Conservation (phyloP, 2,329 filamentous ascomycete species). For the Colletotrichum godetiae region DNA sequence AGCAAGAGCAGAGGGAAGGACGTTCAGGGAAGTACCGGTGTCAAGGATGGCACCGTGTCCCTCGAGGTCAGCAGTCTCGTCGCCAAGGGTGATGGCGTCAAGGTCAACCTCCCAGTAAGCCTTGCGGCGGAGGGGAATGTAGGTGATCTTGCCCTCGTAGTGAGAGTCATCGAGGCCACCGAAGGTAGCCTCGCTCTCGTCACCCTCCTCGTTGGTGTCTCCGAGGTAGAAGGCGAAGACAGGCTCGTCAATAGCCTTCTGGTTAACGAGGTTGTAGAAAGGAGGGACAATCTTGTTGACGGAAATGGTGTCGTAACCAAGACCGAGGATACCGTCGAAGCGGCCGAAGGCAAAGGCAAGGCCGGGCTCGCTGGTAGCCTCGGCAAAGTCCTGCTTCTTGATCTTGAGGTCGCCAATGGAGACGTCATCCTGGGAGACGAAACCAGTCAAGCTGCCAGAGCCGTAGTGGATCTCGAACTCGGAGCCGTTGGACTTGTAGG, state of each 20-base stretch:
- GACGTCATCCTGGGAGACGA: slow-evolving; percentile 89
- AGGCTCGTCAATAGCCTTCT: slow-evolving; percentile 88
- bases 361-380: slow-evolving; percentile 95
- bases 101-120: slow-evolving; percentile 99
- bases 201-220: slow-evolving; percentile 73
- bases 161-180: slow-evolving; percentile 88
- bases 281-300: slow-evolving; percentile 95
- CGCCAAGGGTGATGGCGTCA: slow-evolving; percentile 89
- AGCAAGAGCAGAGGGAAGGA: slow-evolving; percentile 88
- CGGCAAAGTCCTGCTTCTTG: slow-evolving; percentile 92
- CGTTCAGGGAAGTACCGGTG: slow-evolving; percentile 97
- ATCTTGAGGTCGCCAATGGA: slow-evolving; percentile 90
- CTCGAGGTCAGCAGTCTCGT: slow-evolving; percentile 88
- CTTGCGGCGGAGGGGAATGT: slow-evolving; percentile 96
- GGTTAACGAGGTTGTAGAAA: slow-evolving; percentile 95
- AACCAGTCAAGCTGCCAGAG: slow-evolving; percentile 92
- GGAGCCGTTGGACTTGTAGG: slow-evolving; percentile 93
- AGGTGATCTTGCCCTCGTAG: slow-evolving; percentile 86
- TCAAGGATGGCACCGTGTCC: slow-evolving; percentile 97
- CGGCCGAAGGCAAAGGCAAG: slow-evolving; percentile 97
- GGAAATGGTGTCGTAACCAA: slow-evolving; percentile 96
- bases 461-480: slow-evolving; percentile 95
- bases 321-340: slow-evolving; percentile 95
- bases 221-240: slow-evolving; percentile 98
- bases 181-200: slow-evolving; percentile 88